phyloP scores from a whole-genome alignment of 2,329 filamentous ascomycete genomes.

The Colletotrichum shisoi region DNA sequence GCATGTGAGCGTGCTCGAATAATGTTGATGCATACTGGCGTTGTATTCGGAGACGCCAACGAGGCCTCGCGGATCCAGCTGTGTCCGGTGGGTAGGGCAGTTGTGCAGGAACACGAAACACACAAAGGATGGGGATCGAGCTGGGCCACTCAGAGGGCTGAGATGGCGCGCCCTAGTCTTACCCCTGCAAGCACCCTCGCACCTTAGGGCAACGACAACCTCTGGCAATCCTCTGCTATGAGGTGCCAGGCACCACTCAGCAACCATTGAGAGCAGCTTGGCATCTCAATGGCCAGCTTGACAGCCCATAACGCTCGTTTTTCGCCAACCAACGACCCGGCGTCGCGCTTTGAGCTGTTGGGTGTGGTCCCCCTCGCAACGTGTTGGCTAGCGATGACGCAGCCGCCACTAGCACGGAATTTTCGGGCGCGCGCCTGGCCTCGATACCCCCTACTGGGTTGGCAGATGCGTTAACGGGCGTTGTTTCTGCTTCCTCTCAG shows the following conservation, averaged over 20 bases:
- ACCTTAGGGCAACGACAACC: conserved; percentile 24
- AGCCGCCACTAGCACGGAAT: conserved; percentile 31
- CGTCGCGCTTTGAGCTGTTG: conserved; percentile 34
- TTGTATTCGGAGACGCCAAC: conserved; percentile 27
- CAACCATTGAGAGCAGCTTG: conserved; percentile 19
- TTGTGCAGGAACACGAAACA: conserved; percentile 39
- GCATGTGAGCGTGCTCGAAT: conserved; percentile 35
- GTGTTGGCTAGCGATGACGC: conserved; percentile 34
- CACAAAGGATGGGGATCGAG: conserved; percentile 35
- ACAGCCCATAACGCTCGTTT: conserved; percentile 10
- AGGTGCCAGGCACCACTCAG: conserved; percentile 32
- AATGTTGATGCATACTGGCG: conserved; percentile 36
- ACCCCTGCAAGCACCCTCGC: conserved; percentile 18
- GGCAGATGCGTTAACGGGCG: conserved; percentile 12
- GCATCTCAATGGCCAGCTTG: conserved; percentile 28
- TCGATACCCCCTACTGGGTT: conserved; percentile 15
- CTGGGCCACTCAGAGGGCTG: conserved; percentile 30
- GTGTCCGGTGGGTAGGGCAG: conserved; percentile 21
- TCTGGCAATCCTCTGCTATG: conserved; percentile 12
- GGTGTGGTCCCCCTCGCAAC: conserved; percentile 25
- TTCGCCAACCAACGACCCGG: conserved; percentile 30
- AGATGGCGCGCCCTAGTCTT: conserved; percentile 16
- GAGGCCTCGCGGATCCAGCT: conserved; percentile 24
- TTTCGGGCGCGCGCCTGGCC: conserved; percentile 24
- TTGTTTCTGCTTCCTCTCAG: conserved; percentile 18